phyloP scores from a whole-genome alignment of 139 green algal species.

The Yamagishiella unicocca region DNA sequence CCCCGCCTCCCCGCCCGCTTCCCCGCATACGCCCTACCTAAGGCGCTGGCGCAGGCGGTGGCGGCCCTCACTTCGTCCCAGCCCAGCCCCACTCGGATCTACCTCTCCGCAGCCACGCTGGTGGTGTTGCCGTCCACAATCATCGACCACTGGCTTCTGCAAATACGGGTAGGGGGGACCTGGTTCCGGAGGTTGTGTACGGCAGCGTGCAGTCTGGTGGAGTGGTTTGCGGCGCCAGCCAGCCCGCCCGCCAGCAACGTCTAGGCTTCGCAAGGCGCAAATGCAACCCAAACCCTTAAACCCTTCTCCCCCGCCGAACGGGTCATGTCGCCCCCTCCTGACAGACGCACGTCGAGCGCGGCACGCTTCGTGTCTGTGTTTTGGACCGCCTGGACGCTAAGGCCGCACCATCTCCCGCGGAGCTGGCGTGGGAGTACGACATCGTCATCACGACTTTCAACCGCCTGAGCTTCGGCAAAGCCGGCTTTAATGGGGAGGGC shows the following conservation, averaged over 20 bases:
- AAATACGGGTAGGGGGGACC: conserved; percentile 66
- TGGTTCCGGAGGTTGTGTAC: too few relatives aligned
- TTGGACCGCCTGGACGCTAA: conserved; percentile 23
- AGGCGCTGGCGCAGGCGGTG: conserved; percentile 4
- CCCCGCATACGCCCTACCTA: background rate
- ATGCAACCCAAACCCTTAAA: too few relatives aligned
- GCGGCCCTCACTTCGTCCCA: background rate
- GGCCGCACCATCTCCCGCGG: conserved; percentile 40
- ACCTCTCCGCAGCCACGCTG: conserved; percentile 91
- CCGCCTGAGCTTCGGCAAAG: conserved; percentile 70
- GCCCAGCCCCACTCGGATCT: conserved; percentile 60
- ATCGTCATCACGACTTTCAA: conserved; percentile 81
- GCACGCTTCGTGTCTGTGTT: conserved; percentile 70
- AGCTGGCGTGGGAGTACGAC: conserved; percentile 89
- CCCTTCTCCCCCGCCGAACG: too few relatives aligned
- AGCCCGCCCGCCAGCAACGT: too few relatives aligned
- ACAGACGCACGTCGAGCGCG: conserved; percentile 76
- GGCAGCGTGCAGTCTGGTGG: too few relatives aligned
- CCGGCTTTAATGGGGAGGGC: conserved; percentile 13
- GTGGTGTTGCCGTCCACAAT: conserved; percentile 90
- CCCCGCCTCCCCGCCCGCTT: background rate
- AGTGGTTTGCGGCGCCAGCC: too few relatives aligned
- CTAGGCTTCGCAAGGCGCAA: too few relatives aligned
- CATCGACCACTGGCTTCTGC: conserved; percentile 91
- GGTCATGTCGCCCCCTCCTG: background rate